Base-by-base conservation (phyloP, 2,329 filamentous ascomycete genomes). In the Podosphaera fusca region DNA sequence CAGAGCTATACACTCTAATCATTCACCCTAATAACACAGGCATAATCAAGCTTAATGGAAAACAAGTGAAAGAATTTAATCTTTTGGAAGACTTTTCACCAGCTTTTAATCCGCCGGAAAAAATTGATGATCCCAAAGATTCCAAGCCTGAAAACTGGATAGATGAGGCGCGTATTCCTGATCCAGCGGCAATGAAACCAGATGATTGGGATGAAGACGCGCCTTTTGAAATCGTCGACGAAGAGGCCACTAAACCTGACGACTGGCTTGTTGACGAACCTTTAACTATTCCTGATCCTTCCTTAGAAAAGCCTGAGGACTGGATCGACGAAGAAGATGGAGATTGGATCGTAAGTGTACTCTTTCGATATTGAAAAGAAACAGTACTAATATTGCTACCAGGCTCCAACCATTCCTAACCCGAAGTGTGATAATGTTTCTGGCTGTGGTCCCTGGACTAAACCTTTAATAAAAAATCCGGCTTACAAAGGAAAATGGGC, bases 301-400 rank as follows among this genome's bases (percentile, higher is more conserved):
- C 95, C 75, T 88, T 90, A 55, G 77, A 86, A 75, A 98, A 96
- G 84, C 92, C 92, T 61, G 89, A 95, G 74, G 92, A 96, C 70
- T 98, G 92, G 92, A 90, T 95, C 74, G 90, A 98, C 59, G 92
- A 98, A 76, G 92, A 98, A 75, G 92, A 98, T 71, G 92, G 92
- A 71, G 92, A 98, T 76, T 98, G 89, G 88, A 72, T 94, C 64
- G 74, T 60, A 38, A 57, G 56, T 52, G 53, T 51, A 58, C 38
- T 35, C 21, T 21, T 31, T 9, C 4, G 38, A 3, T 8, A 45
- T 55, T 45, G 29, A 21, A 29, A 42, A 36, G 6, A 34, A 21
- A 5, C 31, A 14, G 29, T 50, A 56, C 50, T 56, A 21, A 49
- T 40, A 5, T 31, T 4, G 7, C 10, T 29, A 55, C 58, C 58